Percentiles rank a stretch among this genome's conserved stretches.
phyloP scores from a whole-genome alignment of 495 filamentous ascomycete genomes.

The Penicillium macrosclerotiorum region DNA sequence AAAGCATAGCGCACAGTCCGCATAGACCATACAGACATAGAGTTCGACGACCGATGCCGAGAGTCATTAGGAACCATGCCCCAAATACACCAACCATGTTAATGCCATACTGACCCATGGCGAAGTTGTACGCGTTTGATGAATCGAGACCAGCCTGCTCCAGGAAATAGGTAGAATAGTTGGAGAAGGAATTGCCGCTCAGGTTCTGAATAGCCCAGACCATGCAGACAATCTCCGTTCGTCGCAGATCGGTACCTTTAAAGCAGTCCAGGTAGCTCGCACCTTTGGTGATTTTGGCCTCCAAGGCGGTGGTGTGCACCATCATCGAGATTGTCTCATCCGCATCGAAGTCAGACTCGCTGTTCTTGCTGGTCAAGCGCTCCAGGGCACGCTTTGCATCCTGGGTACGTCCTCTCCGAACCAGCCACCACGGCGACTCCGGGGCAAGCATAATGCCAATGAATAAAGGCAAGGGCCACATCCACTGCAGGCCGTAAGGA shows the following conservation, averaged over 20 bases:
- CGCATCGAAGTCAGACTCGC: conserved; percentile 62
- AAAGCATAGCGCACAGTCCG: conserved; percentile 61
- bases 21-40: conserved; percentile 69
- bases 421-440: conserved; percentile 82
- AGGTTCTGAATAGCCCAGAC: conserved; percentile 84
- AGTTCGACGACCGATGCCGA: conserved; percentile 66
- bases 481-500: conserved; percentile 77
- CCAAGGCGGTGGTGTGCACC: conserved; percentile 75
- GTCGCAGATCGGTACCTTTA: conserved; percentile 67
- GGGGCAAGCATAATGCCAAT: conserved; percentile 70
- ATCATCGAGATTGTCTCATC: conserved; percentile 83
- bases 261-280: conserved; percentile 75
- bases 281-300: conserved; percentile 66
- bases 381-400: conserved; percentile 67
- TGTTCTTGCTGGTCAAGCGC: conserved; percentile 59
- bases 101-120: conserved; percentile 72
- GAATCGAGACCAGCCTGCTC: conserved; percentile 65
- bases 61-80: conserved; percentile 70
- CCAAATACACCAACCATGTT: conserved; percentile 72
- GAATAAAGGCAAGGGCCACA: conserved; percentile 77
- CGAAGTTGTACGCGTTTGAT: conserved; percentile 63
- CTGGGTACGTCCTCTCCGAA: conserved; percentile 64
- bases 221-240: conserved; percentile 77
- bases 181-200: conserved; percentile 74
- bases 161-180: conserved; percentile 79